These are phyloP conservation scores for Colletotrichum coccodes DNA, from an alignment of 2,329 filamentous ascomycete genomes.

Conservation along the genomic window DNA sequence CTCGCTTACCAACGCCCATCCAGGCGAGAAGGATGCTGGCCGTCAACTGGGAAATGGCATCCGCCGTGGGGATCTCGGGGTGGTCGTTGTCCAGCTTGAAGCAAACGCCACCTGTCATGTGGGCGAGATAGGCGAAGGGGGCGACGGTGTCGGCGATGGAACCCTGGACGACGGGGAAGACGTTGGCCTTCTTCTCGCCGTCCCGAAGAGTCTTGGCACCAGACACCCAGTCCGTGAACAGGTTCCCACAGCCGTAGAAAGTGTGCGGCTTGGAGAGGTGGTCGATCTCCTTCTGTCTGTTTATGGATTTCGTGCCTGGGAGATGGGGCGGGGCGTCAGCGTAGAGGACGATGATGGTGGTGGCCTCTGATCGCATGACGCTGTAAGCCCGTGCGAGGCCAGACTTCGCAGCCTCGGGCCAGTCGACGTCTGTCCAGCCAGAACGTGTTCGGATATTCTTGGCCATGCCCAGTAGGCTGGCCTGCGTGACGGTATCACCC, in stretches of 20 bases:
- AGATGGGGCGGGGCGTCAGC: constrained; percentile 60
- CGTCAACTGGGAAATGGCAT: constrained; percentile 51
- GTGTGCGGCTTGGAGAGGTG: constrained; percentile 2
- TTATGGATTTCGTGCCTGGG: constrained; percentile 29
- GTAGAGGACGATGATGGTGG: constrained; percentile 60
- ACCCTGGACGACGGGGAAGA: constrained; percentile 53
- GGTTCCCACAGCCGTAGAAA: constrained; percentile 44
- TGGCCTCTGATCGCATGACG: constrained; percentile 57
- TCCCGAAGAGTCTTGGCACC: constrained; percentile 45
- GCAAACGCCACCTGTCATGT: constrained; percentile 52
- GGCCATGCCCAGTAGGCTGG: constrained; percentile 48
- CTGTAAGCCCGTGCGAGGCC: constrained; percentile 57
- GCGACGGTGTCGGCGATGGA: constrained; percentile 35
- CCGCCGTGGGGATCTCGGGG: constrained; percentile 29
- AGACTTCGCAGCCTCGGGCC: constrained; percentile 60
- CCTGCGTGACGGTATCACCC: constrained; percentile 40
- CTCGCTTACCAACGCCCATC: constrained; percentile 50
- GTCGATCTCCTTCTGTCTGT: constrained; percentile 9
- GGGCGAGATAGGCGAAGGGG: constrained; percentile 53
- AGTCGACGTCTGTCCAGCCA: constrained; percentile 48
- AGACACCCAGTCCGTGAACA: constrained; percentile 57
- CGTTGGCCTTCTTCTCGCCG: constrained; percentile 51
- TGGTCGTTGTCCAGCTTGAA: constrained; percentile 41
- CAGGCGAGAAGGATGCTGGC: constrained; percentile 53
- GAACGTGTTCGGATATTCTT: constrained; percentile 42